Conservation (phyloP, 371 early-diverging fungal genomes). For the Smittium culicis region DNA sequence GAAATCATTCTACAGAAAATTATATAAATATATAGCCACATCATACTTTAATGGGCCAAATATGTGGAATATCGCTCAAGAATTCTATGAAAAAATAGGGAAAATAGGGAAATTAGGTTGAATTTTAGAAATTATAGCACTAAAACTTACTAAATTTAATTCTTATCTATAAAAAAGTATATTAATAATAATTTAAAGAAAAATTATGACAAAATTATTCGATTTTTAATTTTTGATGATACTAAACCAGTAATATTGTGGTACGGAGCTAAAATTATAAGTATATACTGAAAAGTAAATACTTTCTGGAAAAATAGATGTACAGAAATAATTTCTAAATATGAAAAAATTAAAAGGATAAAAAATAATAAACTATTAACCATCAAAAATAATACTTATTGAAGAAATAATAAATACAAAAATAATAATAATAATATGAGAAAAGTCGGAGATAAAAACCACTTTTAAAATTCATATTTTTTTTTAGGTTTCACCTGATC, state of each 20-base stretch:
- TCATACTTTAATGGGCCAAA: background rate
- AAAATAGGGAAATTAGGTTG: background rate
- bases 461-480: too few species aligned
- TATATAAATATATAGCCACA: background rate
- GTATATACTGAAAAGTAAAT: background rate
- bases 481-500: too few species aligned
- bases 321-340: background rate
- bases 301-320: background rate
- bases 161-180: background rate
- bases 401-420: slow-evolving; percentile 1
- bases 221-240: background rate
- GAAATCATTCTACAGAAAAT: background rate
- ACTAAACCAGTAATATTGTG: background rate
- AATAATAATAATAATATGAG: too few species aligned
- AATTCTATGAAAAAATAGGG: background rate
- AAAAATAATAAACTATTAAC: background rate
- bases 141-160: background rate
- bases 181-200: background rate
- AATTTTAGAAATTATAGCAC: background rate
- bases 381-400: background rate
- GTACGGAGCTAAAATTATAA: background rate
- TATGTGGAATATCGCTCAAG: background rate
- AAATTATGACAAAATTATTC: background rate
- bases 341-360: background rate
- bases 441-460: too few species aligned